phyloP scores from a whole-genome alignment of 164 flowering plant genomes.

The Protea cynaroides region DNA sequence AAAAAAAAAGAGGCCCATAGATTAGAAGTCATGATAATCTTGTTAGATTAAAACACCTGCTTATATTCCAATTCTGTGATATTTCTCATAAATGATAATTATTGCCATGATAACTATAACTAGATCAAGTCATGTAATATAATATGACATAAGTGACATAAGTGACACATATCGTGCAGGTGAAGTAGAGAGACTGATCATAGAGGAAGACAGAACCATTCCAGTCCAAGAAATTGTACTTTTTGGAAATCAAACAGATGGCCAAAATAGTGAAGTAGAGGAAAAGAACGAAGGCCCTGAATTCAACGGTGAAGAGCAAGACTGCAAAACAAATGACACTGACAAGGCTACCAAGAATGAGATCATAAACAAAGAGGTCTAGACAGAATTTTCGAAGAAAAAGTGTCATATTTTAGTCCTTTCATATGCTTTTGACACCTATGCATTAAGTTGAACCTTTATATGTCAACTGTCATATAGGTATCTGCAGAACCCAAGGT shows the following conservation, averaged over 20 bases:
- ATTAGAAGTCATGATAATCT: background rate
- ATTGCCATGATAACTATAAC: too few species aligned
- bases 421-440: background rate
- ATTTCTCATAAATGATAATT: background rate
- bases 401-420: background rate
- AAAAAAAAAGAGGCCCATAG: background rate
- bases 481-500: background rate
- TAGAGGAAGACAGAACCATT: conserved; percentile 2
- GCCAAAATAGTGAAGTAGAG: conserved; percentile 1
- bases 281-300: conserved; percentile 2
- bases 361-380: conserved; percentile 4
- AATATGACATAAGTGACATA: background rate
- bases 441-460: background rate
- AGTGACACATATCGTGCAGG: conserved; percentile 6
- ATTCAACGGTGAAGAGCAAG: background rate
- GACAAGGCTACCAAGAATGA: background rate
- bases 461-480: background rate
- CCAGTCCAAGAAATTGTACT: background rate
- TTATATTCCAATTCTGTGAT: background rate
- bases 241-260: conserved; percentile 1
- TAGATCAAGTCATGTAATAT: background rate
- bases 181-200: background rate
- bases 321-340: conserved; percentile 3
- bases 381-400: background rate
- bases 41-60: background rate